Evolutionary conservation across 139 green algal genomes (phyloP).

Genomic region (Asterochloris sp.): DNA sequence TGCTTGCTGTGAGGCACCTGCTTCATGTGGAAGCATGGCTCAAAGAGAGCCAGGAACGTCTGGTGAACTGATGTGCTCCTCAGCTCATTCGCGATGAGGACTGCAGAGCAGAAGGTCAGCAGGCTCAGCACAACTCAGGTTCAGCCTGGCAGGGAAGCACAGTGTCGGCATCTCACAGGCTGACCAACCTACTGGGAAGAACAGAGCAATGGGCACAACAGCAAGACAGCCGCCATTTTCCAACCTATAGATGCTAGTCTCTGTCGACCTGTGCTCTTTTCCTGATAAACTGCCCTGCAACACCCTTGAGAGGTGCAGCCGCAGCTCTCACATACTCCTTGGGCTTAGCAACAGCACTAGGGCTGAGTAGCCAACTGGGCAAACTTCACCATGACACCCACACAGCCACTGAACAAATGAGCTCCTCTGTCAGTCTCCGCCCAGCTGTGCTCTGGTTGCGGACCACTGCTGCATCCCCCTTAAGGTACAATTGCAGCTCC

Average conservation of each 20-base stretch:
- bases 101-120: constrained; percentile 27
- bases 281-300: no score
- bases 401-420: no score
- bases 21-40: constrained; percentile 55
- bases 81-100: constrained; percentile 80
- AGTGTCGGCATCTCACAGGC: not conserved
- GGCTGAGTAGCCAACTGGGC: no score
- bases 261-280: no score
- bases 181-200: not conserved
- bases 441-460: no score
- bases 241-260: not conserved
- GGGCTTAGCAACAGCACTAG: no score
- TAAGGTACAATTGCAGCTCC: no score
- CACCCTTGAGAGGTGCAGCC: no score
- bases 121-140: not conserved
- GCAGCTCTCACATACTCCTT: no score
- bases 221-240: not conserved
- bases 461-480: no score
- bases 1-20: constrained; percentile 45
- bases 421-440: no score
- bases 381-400: no score
- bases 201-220: not conserved
- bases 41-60: constrained; percentile 59
- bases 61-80: constrained; percentile 68
- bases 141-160: not conserved